Base-by-base conservation (phyloP, 1,284 basidiomycete genomes). In the Apiotrichum akiyoshidainum region DNA sequence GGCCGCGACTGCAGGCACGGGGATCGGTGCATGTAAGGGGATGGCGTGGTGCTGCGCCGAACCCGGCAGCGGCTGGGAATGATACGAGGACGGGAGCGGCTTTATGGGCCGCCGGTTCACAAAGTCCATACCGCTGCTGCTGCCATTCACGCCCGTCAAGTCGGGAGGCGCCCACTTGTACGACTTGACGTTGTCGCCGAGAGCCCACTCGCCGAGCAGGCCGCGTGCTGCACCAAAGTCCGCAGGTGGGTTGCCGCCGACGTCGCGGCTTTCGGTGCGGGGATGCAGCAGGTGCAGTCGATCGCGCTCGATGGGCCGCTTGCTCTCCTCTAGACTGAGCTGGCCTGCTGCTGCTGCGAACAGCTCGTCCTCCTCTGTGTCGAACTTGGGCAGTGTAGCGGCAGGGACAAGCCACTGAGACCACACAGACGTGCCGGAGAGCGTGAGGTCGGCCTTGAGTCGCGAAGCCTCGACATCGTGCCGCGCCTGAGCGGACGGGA, bases 171-270 rank as follows among this genome's bases (percentile, higher is more conserved):
- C 11, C 73, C 73, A 74, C 13, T 33, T 16, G 48, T 68, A 68
- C 11, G 46, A 21, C 2, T 2, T 17, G 9, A 64, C 66, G 51
- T 65, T 55, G 5, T 57, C 41, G 0, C 67, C 67, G 2, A 68
- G 2, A 4, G 41, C 58, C 73, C 73, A 75, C 37, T 73, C 69
- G 5, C 42, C 50, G 22, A 75, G 48, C 26, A 73, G 46, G 11
- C 55, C 34, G 5, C 46, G 45, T 4, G 41, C 41, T 22, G 49
- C 22, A 16, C 26, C 37, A 42, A 41, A 51, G 17, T 42, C 39
- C 5, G 11, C 14, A 1, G 48, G 48, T 5, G n/a, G n/a, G 5
- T 12, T n/a, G 9, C 34, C 37, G 13, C 2, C 12, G 7, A 12
- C 11, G 37, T n/a, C 3, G 13, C 10, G 13, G 48, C 50, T 5